These are phyloP conservation scores for Flaveria ramosissima DNA, from an alignment of 129 eudicot genomes.

Conservation along the genomic window DNA sequence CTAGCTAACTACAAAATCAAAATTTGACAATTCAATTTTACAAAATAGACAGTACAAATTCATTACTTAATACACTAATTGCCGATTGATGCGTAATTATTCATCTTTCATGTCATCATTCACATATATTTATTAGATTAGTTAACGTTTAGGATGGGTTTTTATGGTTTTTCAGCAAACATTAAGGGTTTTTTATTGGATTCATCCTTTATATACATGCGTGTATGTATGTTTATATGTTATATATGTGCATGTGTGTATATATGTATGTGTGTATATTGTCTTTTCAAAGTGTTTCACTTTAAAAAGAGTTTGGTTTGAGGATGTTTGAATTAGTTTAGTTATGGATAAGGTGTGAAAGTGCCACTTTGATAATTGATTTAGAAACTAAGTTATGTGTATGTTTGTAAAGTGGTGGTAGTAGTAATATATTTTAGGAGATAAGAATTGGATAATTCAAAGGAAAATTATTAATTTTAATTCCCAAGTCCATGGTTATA, in stretches of 20 bases:
- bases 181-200: no score
- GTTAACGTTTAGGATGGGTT: no score
- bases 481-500: background rate
- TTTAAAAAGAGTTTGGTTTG: background rate
- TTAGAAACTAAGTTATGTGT: background rate
- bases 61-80: no score
- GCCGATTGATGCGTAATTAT: no score
- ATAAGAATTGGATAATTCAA: background rate
- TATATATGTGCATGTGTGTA: background rate
- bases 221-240: no score
- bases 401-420: constrained; percentile 16
- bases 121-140: no score
- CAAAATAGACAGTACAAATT: no score
- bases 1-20: no score
- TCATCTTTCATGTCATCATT: no score
- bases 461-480: background rate
- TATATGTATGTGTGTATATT: background rate
- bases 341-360: constrained; percentile 2
- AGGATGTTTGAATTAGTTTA: background rate
- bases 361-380: background rate
- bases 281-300: background rate
- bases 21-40: no score
- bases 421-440: background rate
- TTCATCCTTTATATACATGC: no score
- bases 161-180: no score